Conservation (phyloP, 768 basidiomycete species). For the Tubosaeta sp. region DNA sequence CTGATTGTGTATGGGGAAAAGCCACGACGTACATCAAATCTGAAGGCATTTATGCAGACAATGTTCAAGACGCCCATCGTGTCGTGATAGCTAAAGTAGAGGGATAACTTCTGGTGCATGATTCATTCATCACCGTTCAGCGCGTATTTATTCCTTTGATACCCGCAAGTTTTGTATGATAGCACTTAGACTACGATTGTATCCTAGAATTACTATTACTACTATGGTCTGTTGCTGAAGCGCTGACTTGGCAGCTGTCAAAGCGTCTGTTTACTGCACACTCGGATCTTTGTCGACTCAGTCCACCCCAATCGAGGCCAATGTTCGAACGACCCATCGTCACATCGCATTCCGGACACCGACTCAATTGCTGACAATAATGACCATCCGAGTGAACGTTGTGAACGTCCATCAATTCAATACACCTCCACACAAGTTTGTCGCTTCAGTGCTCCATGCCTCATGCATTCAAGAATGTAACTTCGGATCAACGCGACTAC, state of each 20-base stretch:
- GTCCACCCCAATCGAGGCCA: too few species aligned
- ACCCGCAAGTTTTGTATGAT: slow-evolving; percentile 18
- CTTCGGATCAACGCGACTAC: slow-evolving; percentile 15
- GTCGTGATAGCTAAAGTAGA: slow-evolving; percentile 11
- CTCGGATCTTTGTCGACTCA: too few species aligned
- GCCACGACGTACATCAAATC: slow-evolving; percentile 10
- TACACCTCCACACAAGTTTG: not conserved
- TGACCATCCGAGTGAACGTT: not conserved
- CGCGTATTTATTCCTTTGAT: slow-evolving; percentile 13
- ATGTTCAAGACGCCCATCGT: slow-evolving; percentile 31
- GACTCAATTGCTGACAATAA: not conserved
- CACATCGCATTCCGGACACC: slow-evolving; percentile 1
- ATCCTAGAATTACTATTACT: not conserved
- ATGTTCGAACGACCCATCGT: not conserved
- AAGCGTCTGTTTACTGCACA: too few species aligned
- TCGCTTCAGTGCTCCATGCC: not conserved
- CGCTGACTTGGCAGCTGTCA: not conserved
- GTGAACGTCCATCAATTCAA: not conserved
- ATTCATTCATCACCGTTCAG: not conserved
- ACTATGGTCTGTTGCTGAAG: not conserved
- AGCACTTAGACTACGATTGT: slow-evolving; percentile 5
- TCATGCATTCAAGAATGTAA: slow-evolving; percentile 17
- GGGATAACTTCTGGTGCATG: not conserved
- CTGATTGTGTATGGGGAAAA: slow-evolving; percentile 55
- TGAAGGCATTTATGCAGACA: slow-evolving; percentile 26